Evolutionary conservation across 495 filamentous ascomycete genomes (phyloP).

Genomic region (Coniosporium apollinis): DNA sequence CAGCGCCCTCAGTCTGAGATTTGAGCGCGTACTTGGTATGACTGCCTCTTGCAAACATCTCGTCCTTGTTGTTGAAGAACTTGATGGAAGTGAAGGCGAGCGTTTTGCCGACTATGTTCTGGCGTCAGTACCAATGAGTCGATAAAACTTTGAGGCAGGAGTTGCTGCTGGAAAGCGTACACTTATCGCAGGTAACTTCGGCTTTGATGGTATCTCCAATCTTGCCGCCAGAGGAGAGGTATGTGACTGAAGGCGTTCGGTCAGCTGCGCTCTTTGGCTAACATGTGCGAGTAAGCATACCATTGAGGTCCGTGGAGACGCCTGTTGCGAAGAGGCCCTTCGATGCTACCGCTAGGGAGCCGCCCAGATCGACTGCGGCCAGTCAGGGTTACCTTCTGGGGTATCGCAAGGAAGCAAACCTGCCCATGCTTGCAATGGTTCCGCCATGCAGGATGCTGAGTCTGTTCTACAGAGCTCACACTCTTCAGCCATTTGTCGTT

Average conservation of each 20-base stretch:
- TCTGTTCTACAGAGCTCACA: conserved; percentile 44
- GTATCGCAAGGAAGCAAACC: conserved; percentile 6
- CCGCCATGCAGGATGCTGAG: conserved; percentile 85
- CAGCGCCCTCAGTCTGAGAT: too few relatives aligned
- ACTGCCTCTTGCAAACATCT: conserved; percentile 74
- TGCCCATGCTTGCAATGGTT: conserved; percentile 84
- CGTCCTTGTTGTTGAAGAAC: conserved; percentile 59
- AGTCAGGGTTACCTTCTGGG: not conserved
- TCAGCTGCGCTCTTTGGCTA: not conserved
- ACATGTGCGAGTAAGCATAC: conserved; percentile 26
- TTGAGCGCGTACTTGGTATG: conserved; percentile 70
- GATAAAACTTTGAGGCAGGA: conserved; percentile 1
- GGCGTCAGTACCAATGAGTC: not conserved
- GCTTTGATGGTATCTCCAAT: conserved; percentile 62
- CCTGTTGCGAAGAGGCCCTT: conserved; percentile 75
- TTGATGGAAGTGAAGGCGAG: conserved; percentile 73
- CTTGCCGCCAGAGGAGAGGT: conserved; percentile 67
- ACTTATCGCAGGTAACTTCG: conserved; percentile 70
- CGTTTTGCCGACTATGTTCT: conserved; percentile 63
- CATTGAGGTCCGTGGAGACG: conserved; percentile 83
- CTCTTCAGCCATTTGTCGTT: not conserved
- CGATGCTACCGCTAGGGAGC: conserved; percentile 85
- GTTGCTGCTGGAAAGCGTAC: conserved; percentile 33
- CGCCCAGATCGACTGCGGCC: conserved; percentile 64
- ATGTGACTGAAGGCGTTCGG: conserved; percentile 51